A percentile compares a stretch with the other conserved stretches of the same genome.
phyloP scores from a whole-genome alignment of 352 stramenopile species.

The Phytopythium oedochilum region DNA sequence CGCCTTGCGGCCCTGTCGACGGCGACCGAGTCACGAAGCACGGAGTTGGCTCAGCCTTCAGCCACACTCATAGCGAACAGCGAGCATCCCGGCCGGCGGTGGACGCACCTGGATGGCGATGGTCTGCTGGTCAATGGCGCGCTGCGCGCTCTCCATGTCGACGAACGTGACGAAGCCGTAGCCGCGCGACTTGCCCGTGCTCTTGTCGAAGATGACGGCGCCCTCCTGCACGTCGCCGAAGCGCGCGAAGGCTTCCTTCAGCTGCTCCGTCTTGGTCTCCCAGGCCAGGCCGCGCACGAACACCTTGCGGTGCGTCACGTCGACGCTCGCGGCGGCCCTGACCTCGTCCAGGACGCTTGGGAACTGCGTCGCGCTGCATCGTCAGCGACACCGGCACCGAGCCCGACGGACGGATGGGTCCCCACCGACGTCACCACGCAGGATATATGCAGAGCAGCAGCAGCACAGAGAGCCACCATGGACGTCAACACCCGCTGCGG shows the following conservation, averaged over 20 bases:
- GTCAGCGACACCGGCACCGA: not conserved
- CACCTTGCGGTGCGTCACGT: slow-evolving; percentile 64
- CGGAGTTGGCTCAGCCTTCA: too few species aligned
- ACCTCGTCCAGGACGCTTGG: slow-evolving; percentile 54
- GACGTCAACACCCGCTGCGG: slow-evolving; percentile 2
- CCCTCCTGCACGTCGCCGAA: slow-evolving; percentile 64
- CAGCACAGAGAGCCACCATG: slow-evolving; percentile 2
- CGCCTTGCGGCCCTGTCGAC: slow-evolving; percentile 26
- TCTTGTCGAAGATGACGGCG: slow-evolving; percentile 59
- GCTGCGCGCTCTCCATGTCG: slow-evolving; percentile 54
- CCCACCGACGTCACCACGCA: slow-evolving; percentile 3
- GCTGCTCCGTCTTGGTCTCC: slow-evolving; percentile 42
- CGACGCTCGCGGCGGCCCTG: slow-evolving; percentile 42
- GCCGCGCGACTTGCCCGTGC: slow-evolving; percentile 50
- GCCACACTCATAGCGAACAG: too few species aligned
- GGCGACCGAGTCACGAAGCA: not conserved
- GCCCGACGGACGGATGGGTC: not conserved
- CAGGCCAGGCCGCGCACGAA: slow-evolving; percentile 62
- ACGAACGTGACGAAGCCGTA: slow-evolving; percentile 68
- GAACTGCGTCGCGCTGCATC: slow-evolving; percentile 50
- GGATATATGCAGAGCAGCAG: slow-evolving; percentile 1
- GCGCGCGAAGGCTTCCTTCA: slow-evolving; percentile 38
- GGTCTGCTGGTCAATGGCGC: slow-evolving; percentile 36
- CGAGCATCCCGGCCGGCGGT: not conserved
- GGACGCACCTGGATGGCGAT: slow-evolving; percentile 55